Evolutionary conservation across 225 moss, liverwort and hornwort genomes (phyloP), one percentile per base, ranked within the genome.

Genomic region (Marchantia polymorpha): DNA sequence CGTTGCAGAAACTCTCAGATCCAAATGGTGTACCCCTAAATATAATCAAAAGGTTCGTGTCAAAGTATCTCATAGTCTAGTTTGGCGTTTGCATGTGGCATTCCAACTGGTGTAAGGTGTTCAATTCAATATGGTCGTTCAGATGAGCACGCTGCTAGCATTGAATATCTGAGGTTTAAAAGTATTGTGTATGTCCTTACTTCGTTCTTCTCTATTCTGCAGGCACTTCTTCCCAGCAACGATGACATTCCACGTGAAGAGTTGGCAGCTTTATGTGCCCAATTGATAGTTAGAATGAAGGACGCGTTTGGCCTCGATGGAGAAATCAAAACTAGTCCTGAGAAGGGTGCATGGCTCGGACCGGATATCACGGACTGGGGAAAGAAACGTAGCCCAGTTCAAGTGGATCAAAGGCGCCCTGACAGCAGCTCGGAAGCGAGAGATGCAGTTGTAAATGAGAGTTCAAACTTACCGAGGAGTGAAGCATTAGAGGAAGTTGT

Each of bases 291-390:
- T 52, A 85, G 83, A 61, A 77, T 90, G 49, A 88, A 88, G 72
- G 86, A 90, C 71, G 82, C 76, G 10, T 84, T 84, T 20, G 64
- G 79, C 53, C 82, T 87, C 75, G 48, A 68, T 52, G 83, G 82
- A 13, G 64, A 80, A 13, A 78, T 84, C 52, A 82, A 89, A 78
- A 90, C 85, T 50, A 76, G 83, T 64, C 85, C 87, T 50, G 81
- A 77, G 29, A 79, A 80, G 29, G 90, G 89, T 9, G 89, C 90
- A 3, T 89, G 89, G 87, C 85, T 89, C 25, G 90, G 90, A 14
- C 29, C 81, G 59, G 81, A 90, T 71, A 68, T 88, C 30, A 86
- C 85, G 61, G 72, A 81, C 52, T 87, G 76, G 86, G 79, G 81
- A 75, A 84, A 56, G 65, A 63, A 8, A 68, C 39, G 53, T 66